Conservation (phyloP, 2,329 filamentous ascomycete species). For the Neofusicoccum sp. region DNA sequence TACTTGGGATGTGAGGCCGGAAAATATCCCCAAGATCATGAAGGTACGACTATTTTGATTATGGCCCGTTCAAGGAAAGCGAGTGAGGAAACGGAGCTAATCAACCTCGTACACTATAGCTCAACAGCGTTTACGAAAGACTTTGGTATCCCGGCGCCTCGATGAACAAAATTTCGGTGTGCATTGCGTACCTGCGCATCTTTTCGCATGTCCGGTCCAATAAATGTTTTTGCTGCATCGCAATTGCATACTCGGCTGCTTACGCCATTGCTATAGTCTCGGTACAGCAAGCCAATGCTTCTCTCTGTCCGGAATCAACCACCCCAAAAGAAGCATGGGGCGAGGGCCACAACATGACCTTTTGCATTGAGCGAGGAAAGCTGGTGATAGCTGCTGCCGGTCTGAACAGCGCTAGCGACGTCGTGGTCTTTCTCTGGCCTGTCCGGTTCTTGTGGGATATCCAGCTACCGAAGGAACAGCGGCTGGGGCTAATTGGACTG, state of each 20-base stretch:
- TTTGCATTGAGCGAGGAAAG: slow-evolving; percentile 28
- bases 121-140: slow-evolving; percentile 8
- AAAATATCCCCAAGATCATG: background rate
- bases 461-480: slow-evolving; percentile 28
- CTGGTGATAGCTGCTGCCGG: slow-evolving; percentile 27
- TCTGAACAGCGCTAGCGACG: slow-evolving; percentile 33
- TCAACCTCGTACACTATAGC: background rate
- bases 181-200: slow-evolving; percentile 30
- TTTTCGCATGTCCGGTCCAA: slow-evolving; percentile 27
- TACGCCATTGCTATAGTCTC: slow-evolving; percentile 28
- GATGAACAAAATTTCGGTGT: slow-evolving; percentile 30
- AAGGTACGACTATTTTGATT: slow-evolving; percentile 20
- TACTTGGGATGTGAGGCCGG: slow-evolving; percentile 22
- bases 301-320: slow-evolving; percentile 33
- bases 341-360: slow-evolving; percentile 29
- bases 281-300: slow-evolving; percentile 24
- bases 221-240: slow-evolving; percentile 27
- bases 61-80: too few relatives aligned
- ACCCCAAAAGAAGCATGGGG: slow-evolving; percentile 26
- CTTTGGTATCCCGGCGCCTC: slow-evolving; percentile 25
- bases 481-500: slow-evolving; percentile 30
- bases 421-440: slow-evolving; percentile 34
- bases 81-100: too few relatives aligned
- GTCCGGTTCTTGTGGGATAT: slow-evolving; percentile 28
- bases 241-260: slow-evolving; percentile 4